Base-by-base conservation (phyloP, 192 early-diverging fungal genomes). In the Kickxella alabastrina region DNA sequence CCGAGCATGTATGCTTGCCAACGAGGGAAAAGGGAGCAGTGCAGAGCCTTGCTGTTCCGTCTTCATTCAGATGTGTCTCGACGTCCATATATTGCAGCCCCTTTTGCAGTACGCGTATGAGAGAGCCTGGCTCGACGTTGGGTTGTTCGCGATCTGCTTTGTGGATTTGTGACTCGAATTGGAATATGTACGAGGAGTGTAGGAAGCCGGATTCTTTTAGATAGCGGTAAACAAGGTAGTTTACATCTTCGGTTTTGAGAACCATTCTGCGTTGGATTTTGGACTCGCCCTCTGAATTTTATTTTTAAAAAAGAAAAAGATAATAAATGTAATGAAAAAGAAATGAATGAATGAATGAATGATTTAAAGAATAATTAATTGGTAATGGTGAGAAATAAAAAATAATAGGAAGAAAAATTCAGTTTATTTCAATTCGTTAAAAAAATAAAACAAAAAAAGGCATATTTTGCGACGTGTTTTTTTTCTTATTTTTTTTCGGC, bases 41-140 rank as follows among this genome's bases (percentile, higher is more conserved):
- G 37, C 74, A 77, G 31, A 65, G 61, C 1, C 62, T 44, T 9
- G 65, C 74, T 4, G 85, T 81, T 14, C 95, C 93, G 67, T 97
- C 90, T 84, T 89, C 84, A 46, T 87, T 87, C 35, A 89, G 65
- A 59, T 97, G 95, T 1, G 83, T 77, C 64, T 98, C 93, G 41
- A 95, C 81, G 52, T 95, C 91, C 66, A 85, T 81, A 60, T 93
- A 95, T 59, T 87, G 87, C 27, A 98, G 75, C 0, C 90, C 95
- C 62, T 95, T 95, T 57, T 95, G 93, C 49, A 98, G 74, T 14
- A 92, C 77, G 62, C 73, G 82, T 27, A 98, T 85, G 27, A 98
- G 79, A 3, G 83, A 80, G 10, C 95, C 95, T 19, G 88, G 90
- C 42, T 79, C 78, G 38, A 69, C 84, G 41, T 87, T 79, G 36